These are phyloP conservation scores for Veloboletus limbatus DNA, from an alignment of 1,284 basidiomycete genomes.

Conservation along the genomic window DNA sequence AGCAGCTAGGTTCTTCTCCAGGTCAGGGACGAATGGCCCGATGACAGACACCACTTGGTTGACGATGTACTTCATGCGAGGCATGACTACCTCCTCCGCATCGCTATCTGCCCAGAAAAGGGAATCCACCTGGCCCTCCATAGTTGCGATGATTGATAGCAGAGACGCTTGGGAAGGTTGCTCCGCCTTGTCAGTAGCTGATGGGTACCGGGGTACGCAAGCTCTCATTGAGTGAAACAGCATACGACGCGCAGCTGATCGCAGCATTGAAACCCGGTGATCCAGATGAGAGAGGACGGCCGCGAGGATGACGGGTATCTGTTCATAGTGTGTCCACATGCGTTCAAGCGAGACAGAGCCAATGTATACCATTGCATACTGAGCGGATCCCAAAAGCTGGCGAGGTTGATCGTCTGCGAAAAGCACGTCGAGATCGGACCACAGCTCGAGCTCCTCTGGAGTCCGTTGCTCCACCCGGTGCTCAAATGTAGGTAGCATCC, in stretches of 20 bases:
- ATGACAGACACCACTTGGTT: conserved; percentile 68
- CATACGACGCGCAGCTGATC: conserved; percentile 68
- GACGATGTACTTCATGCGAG: conserved; percentile 71
- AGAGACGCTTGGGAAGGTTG: conserved; percentile 48
- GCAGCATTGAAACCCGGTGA: conserved; percentile 68
- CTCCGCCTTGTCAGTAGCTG: conserved; percentile 52
- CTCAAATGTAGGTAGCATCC: conserved; percentile 76
- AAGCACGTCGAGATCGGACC: conserved; percentile 72
- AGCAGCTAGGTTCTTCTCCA: conserved; percentile 79
- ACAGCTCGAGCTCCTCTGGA: conserved; percentile 67
- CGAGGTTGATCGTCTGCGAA: conserved; percentile 70
- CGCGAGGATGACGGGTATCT: conserved; percentile 77
- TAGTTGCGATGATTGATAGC: conserved; percentile 48
- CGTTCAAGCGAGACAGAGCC: conserved; percentile 80
- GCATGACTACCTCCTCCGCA: conserved; percentile 46
- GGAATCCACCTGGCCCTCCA: conserved; percentile 58
- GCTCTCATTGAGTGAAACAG: conserved; percentile 79
- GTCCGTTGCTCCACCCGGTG: conserved; percentile 69
- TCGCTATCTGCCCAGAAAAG: conserved; percentile 79
- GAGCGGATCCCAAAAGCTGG: conserved; percentile 71
- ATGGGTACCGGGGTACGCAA: conserved; percentile 73
- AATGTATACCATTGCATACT: conserved; percentile 86
- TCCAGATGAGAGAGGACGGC: conserved; percentile 84
- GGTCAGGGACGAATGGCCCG: conserved; percentile 62
- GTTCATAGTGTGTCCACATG: conserved; percentile 69